Base-by-base conservation (phyloP, 179 eudicot species). In the Vitellaria paradoxa region DNA sequence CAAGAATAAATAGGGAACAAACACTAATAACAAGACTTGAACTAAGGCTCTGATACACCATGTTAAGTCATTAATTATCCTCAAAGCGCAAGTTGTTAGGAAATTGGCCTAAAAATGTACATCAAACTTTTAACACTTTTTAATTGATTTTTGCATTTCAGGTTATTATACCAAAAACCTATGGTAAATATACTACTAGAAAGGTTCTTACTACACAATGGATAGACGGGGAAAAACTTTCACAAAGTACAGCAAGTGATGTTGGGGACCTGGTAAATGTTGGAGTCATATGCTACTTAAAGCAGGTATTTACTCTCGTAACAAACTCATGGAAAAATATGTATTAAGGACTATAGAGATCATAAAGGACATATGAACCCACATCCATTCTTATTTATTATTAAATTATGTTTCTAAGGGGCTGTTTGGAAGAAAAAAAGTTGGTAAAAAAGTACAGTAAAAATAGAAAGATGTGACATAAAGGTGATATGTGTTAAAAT, bases 231-330 rank as follows among this genome's bases (percentile, higher is more conserved):
- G 99, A 96, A 85, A 96, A 96, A 82, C 92, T 96, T 53, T 96
- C 99, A 56, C 99, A 96, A 88, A 96, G 98, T 85, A 96, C 91
- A 65, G 99, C 89, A 74, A 80, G 87, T 88, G 99, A 96, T 89
- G 99, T 93, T 64, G 99, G 99, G 79, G 94, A 89, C 55, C 87
- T 96, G 80, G 99, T 96, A 72, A 96, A 93, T 85, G 98, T 96
- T 85, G 99, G 99, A 77, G 99, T 96, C 57, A 96, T 96, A 85
- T 96, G 99, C 91, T 96, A 96, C 90, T 90, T 96, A 68, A 96
- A 96, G 92, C 99, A 96, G 99, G 99, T 93, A 68, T 68, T 26
- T 26, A 53, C 21, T 73, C n/a, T 21, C 5, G 45, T 26, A 57
- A 56, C 45, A 42, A 42, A 42, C 45, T 42, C 45, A 42, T 4